Evolutionary conservation across 1,284 basidiomycete genomes (phyloP), one percentile per base, ranked within the genome.

Genomic region (Heterobasidion occidentale): DNA sequence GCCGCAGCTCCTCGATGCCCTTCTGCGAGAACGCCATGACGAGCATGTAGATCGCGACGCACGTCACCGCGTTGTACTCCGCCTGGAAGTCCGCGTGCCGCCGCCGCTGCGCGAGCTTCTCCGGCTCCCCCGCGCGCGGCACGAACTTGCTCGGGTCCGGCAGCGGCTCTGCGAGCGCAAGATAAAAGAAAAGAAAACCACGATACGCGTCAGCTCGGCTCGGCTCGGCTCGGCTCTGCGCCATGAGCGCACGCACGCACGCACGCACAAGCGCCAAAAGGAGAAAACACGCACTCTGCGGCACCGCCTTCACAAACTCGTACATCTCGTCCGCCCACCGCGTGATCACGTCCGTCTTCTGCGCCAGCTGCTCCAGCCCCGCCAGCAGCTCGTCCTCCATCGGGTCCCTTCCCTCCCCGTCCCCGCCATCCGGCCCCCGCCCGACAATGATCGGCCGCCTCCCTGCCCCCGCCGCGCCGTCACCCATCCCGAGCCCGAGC

Each of bases 321-420:
- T 96, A 88, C 81, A 94, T 92, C 68, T 89, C 84, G 70, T 98
- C 95, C 38, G 92, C 96, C 81, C 95, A 95, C 61, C 92, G 88
- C 54, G 90, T 90, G 55, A 98, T 74, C 42, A 96, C 93, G 60
- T 92, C 90, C 27, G 95, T 94, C 79, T 98, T 98, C 76, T 97
- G 93, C 9, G 94, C 95, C 0, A 94, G 72, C 61, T 96, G 91
- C 67, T 98, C 94, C 45, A 98, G 75, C 19, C 72, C 70, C 2
- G 76, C 81, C 9, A 98, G 73, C 8, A 98, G 71, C 57, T 83
- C 83, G 58, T 92, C 90, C 63, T 98, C 94, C 53, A 88, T 75
- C 0, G 90, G 86, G 64, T 95, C 90, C n/a, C 79, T 69, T 56
- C 74, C 71, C 9, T 57, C 59, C 34, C 7, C 51, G 36, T 38